Evolutionary conservation across 1,284 basidiomycete species (phyloP).

Genomic region (Tilletia caries): DNA sequence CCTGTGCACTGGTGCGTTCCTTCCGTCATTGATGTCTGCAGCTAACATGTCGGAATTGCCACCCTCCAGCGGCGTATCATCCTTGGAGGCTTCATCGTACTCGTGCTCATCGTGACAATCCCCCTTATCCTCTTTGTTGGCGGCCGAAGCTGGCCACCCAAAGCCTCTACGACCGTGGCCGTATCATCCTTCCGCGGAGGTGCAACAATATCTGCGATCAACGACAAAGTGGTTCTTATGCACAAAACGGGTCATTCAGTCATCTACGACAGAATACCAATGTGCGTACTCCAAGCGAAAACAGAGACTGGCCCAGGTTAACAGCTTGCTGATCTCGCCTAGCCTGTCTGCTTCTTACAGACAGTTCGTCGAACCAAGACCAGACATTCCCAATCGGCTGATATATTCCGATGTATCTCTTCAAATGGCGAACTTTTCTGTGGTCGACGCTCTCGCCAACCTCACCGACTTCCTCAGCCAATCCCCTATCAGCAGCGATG

Average conservation of each 20-base stretch:
- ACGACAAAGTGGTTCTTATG: neutral
- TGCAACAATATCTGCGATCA: neutral
- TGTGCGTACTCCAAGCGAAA: neutral
- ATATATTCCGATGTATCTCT: constrained; percentile 7
- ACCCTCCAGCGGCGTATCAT: neutral
- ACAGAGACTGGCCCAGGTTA: too few species aligned
- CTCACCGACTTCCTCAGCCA: neutral
- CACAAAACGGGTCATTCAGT: constrained; percentile 7
- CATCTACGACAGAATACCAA: neutral
- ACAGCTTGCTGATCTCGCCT: neutral
- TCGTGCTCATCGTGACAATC: neutral
- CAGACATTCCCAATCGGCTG: constrained; percentile 5
- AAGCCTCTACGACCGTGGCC: neutral
- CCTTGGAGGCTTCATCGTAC: neutral
- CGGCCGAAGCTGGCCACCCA: neutral
- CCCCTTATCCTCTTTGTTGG: neutral
- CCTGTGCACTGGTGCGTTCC: too few species aligned
- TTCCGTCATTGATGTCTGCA: too few species aligned
- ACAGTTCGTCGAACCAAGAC: neutral
- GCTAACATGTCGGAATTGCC: too few species aligned
- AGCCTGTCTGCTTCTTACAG: neutral
- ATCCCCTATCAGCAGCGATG: neutral
- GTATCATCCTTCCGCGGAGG: neutral
- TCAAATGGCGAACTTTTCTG: neutral
- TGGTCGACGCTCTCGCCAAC: constrained; percentile 4